phyloP scores from a whole-genome alignment of 106 monocot genomes.

The Allium cepa region DNA sequence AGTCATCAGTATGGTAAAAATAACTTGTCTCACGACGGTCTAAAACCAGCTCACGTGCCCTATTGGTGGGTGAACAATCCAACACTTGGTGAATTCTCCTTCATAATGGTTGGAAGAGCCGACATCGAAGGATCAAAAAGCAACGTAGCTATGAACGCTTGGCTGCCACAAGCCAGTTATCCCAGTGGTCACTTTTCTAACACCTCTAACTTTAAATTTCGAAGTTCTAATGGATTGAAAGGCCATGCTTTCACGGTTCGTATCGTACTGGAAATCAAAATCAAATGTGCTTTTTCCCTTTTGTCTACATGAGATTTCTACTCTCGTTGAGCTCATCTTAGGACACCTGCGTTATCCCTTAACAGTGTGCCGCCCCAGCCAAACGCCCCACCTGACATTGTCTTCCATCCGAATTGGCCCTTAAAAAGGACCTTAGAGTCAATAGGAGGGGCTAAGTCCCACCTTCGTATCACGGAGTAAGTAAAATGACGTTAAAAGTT shows the following conservation, averaged over 20 bases:
- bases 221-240: slow-evolving; percentile 88
- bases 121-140: neutral
- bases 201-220: slow-evolving; percentile 97
- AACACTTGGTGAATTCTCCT: too few species aligned
- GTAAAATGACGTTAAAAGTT: too few species aligned
- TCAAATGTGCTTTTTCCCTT: slow-evolving; percentile 85
- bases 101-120: too few species aligned
- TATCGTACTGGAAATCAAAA: slow-evolving; percentile 77
- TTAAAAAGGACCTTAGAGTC: too few species aligned
- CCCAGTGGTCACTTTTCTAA: slow-evolving; percentile 96
- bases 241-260: slow-evolving; percentile 71
- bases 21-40: too few species aligned
- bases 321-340: slow-evolving; percentile 40
- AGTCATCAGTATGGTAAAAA: too few species aligned
- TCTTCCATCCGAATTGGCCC: neutral
- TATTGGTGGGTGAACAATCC: too few species aligned
- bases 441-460: too few species aligned
- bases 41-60: too few species aligned
- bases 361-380: slow-evolving; percentile 64
- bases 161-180: slow-evolving; percentile 99
- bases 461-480: too few species aligned
- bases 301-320: slow-evolving; percentile 32
- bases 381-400: slow-evolving; percentile 68
- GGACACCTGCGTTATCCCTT: slow-evolving; percentile 42
- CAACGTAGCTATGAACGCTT: slow-evolving; percentile 38